These are phyloP conservation scores for Ramichloridium luteum DNA, from an alignment of 2,329 filamentous ascomycete species.

Conservation along the genomic window DNA sequence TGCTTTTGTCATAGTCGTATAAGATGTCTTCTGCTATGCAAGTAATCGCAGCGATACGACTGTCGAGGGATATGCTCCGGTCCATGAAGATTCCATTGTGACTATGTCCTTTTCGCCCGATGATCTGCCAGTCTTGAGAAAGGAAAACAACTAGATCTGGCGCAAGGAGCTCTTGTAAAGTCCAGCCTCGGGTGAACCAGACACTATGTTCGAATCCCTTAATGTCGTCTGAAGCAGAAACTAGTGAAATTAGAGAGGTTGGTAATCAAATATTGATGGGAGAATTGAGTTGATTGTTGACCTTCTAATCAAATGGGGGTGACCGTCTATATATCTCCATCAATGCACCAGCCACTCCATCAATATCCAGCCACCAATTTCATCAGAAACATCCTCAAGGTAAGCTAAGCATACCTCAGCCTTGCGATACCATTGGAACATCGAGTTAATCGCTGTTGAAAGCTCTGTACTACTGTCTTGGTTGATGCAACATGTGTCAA, in stretches of 20 bases:
- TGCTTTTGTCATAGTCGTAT: constrained; percentile 3
- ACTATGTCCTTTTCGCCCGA: constrained; percentile 7
- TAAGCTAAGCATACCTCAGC: constrained; percentile 9
- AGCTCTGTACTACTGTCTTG: constrained; percentile 9
- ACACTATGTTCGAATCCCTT: neutral
- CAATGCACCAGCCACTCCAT: too few relatives aligned
- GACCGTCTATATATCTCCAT: too few relatives aligned
- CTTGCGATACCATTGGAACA: constrained; percentile 10
- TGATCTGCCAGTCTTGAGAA: constrained; percentile 3
- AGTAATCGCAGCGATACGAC: neutral
- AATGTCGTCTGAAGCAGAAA: neutral
- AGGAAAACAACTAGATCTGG: constrained; percentile 7
- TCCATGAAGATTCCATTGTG: neutral
- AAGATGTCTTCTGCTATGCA: constrained; percentile 1
- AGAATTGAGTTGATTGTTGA: too few relatives aligned
- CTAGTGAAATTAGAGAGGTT: too few relatives aligned
- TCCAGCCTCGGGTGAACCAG: constrained; percentile 13
- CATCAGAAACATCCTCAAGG: constrained; percentile 2
- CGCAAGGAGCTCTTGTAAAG: constrained; percentile 10
- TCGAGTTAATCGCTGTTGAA: constrained; percentile 10
- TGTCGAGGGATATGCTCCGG: neutral
- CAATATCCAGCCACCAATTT: too few relatives aligned
- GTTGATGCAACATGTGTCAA: constrained; percentile 19
- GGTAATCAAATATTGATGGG: too few relatives aligned
- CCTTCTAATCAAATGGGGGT: too few relatives aligned